Base-by-base conservation (phyloP, 1,284 basidiomycete genomes). In the Hemileccinum hortonii region DNA sequence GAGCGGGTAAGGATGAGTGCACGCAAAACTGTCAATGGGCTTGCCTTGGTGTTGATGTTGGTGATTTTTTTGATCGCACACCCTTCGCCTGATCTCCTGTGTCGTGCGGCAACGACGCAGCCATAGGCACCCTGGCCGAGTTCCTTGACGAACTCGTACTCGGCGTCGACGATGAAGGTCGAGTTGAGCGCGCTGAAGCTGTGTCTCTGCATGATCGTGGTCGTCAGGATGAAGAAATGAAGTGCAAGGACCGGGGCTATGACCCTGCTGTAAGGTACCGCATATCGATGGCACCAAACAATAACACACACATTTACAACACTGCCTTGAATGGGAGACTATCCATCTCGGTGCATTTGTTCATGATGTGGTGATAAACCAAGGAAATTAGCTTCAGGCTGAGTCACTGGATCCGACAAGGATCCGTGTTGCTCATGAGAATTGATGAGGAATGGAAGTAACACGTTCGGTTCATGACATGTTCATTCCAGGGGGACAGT, bases 51-150 rank as follows among this genome's bases (percentile, higher is more conserved):
- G 71, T 96, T 96, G 67, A 98, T 94, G 69, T 96, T 97, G 52
- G 94, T 97, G 69, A 98, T 96, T 79, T 95, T 95, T 79, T 95
- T 95, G 75, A 95, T 93, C 62, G 94, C 95, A 62, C 93, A 90
- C 26, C 91, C 91, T 70, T 95, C 93, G 33, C 90, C 90, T 6
- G 90, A 88, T 61, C 86, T 76, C 58, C 86, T 84, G 71, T 95
- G 90, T 57, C 86, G 83, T 0, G 93, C 93, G 38, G 91, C 84
- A 44, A 94, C 87, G 59, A 95, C 93, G 64, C 91, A 94, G 26
- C 94, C 94, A 69, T 96, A 95, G 22, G 93, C 93, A 62, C 91
- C 94, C 73, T 94, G 94, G 32, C 93, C 94, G 52, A 97, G 87
- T 67, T 96, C 94, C 74, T 97, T 98, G 70, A 94, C 90, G 69